Conservation (phyloP, 2,329 filamentous ascomycete genomes). For the Beauveria sp. region DNA sequence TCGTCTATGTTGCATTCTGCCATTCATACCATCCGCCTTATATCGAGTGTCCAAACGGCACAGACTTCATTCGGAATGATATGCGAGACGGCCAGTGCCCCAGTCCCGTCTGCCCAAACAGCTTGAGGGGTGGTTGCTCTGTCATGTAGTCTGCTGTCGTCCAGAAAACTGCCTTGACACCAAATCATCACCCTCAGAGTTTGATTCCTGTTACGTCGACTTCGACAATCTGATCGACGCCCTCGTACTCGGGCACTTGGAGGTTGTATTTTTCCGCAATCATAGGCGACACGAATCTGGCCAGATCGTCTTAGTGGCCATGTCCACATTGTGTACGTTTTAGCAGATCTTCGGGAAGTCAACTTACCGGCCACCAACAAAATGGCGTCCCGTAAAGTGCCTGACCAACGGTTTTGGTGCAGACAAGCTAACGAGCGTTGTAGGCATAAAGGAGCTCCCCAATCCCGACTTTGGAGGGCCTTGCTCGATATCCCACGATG, state of each 20-base stretch:
- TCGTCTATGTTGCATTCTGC: constrained; percentile 52
- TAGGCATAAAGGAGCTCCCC: constrained; percentile 73
- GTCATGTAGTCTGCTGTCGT: constrained; percentile 37
- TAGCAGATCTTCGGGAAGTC: not conserved
- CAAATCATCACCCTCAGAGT: not conserved
- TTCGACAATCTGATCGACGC: constrained; percentile 84
- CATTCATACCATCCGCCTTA: constrained; percentile 41
- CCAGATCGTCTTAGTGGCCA: constrained; percentile 9
- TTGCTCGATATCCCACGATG: constrained; percentile 85
- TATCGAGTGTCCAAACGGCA: constrained; percentile 38
- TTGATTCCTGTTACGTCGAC: constrained; percentile 38
- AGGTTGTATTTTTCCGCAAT: constrained; percentile 82
- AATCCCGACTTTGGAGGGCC: constrained; percentile 73
- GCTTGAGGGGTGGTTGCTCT: constrained; percentile 45
- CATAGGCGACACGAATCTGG: constrained; percentile 67
- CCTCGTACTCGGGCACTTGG: constrained; percentile 74
- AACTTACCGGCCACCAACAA: constrained; percentile 72
- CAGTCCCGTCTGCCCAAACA: constrained; percentile 53
- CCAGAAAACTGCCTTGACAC: constrained; percentile 15
- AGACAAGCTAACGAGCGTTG: constrained; percentile 76
- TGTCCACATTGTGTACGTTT: not conserved
- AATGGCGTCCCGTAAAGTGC: constrained; percentile 81
- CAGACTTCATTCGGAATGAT: constrained; percentile 28
- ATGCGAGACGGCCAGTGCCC: constrained; percentile 49
- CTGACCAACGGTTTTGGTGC: constrained; percentile 86